phyloP scores from a whole-genome alignment of 2,329 filamentous ascomycete species.

The Penicillium sp. region DNA sequence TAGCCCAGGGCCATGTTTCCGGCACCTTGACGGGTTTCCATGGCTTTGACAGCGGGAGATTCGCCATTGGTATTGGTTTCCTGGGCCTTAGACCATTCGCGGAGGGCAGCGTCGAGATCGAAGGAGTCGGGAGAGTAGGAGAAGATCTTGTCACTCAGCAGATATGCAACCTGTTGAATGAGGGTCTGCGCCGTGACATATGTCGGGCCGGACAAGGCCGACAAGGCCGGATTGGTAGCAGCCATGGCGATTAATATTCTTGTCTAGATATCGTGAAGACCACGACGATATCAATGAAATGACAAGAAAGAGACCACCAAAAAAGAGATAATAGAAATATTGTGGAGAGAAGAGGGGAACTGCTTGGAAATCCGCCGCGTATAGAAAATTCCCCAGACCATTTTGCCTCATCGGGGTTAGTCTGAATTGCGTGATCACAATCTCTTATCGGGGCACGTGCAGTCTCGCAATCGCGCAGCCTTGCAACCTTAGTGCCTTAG shows the following conservation, averaged over 20 bases:
- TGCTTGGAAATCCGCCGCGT: constrained; percentile 22
- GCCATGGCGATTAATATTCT: constrained; percentile 34
- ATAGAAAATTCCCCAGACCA: constrained; percentile 35
- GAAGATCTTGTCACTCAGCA: constrained; percentile 95
- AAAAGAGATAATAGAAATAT: constrained; percentile 12
- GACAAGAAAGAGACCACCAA: constrained; percentile 26
- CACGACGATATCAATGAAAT: constrained; percentile 25
- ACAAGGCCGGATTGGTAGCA: constrained; percentile 49
- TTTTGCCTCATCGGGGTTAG: constrained; percentile 36
- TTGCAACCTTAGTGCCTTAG: neutral
- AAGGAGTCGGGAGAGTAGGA: constrained; percentile 94
- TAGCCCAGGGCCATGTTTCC: constrained; percentile 92
- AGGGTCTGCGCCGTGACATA: constrained; percentile 93
- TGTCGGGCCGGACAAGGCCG: constrained; percentile 77
- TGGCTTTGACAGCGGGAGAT: constrained; percentile 73
- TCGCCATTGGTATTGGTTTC: constrained; percentile 84
- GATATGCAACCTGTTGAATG: constrained; percentile 94
- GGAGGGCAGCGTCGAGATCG: constrained; percentile 82
- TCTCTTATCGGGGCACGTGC: constrained; percentile 43
- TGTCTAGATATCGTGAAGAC: constrained; percentile 30
- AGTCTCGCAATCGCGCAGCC: constrained; percentile 2
- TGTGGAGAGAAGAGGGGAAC: constrained; percentile 27
- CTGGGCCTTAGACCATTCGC: constrained; percentile 71
- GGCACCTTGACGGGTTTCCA: constrained; percentile 87
- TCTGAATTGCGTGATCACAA: constrained; percentile 37